Base-by-base conservation (phyloP, 345 rosid genomes). In the Eutrema japonicum region DNA sequence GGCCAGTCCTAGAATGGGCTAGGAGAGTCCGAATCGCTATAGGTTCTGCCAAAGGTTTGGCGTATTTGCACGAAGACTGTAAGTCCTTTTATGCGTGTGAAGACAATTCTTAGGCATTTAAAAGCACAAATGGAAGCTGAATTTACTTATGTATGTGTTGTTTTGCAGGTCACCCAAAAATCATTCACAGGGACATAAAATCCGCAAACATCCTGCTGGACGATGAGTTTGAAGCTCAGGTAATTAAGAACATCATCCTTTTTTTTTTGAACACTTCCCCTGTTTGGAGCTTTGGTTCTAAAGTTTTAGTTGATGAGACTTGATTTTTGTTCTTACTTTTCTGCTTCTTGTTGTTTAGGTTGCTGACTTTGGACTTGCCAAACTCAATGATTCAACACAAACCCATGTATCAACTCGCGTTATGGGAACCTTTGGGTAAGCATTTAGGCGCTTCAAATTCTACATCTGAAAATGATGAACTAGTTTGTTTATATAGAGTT, bases 391-490 rank as follows among this genome's bases (percentile, higher is more conserved):
- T 78, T 83, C 95, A 18, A 68, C 85, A 12, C 93, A 89, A 71
- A 86, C 96, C 27, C 99, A 96, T 81, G 98, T 96, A 62, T 96
- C 99, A 62, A 96, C 98, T 68, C 85, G 99, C n/a, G 98, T 92
- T 65, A 92, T 96, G 99, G 98, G 99, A 30, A 92, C 98, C 62
- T 92, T 92, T 57, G 98, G 96, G 99, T 92, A 83, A 68, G 97
- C 12, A 72, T 80, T 37, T 56, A n/a, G 8, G 32, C 38, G 41
- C 4, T 60, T 49, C 8, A n/a, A 35, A 22, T 10, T 48, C 10
- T 68, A 42, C 2, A 29, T 12, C 10, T 50, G 16, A 49, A 14
- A 13, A 38, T 38, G 29, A 48, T 48, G 41, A 40, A 41, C 53
- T 30, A 12, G 50, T 54, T 45, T 60, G 22, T 30, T 37, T 43